Evolutionary conservation across 2,329 filamentous ascomycete genomes (phyloP).

Genomic region (Hypoxylon sp.): DNA sequence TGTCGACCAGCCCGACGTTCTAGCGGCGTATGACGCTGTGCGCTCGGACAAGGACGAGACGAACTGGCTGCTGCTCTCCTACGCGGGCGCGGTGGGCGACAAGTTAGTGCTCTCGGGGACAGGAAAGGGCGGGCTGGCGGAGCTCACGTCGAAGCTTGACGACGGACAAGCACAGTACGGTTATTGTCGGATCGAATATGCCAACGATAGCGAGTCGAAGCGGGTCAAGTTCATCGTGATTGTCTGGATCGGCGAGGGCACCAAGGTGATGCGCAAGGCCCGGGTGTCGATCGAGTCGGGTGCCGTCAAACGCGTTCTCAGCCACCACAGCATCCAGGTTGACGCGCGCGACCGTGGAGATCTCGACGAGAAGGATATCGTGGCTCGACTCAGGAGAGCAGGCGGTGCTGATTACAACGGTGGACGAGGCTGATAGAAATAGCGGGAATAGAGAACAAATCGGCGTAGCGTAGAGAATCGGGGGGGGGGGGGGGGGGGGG

Average conservation of each 20-base stretch:
- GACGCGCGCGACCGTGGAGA: slow-evolving; percentile 72
- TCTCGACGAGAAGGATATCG: slow-evolving; percentile 71
- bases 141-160: slow-evolving; percentile 69
- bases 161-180: slow-evolving; percentile 73
- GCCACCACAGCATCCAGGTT: slow-evolving; percentile 75
- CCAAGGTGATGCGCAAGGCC: slow-evolving; percentile 77
- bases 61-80: slow-evolving; percentile 76
- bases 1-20: slow-evolving; percentile 69
- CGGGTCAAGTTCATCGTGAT: slow-evolving; percentile 76
- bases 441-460: neutral
- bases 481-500: too few species aligned
- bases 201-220: slow-evolving; percentile 77
- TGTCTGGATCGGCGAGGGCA: slow-evolving; percentile 75
- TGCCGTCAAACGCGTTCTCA: slow-evolving; percentile 71
- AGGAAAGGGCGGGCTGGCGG: slow-evolving; percentile 70
- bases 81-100: slow-evolving; percentile 67
- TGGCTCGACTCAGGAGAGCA: slow-evolving; percentile 71
- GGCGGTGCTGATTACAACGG: slow-evolving; percentile 80
- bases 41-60: slow-evolving; percentile 74
- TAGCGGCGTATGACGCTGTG: slow-evolving; percentile 74
- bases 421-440: slow-evolving; percentile 63
- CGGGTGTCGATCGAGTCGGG: slow-evolving; percentile 76
- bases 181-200: slow-evolving; percentile 75
- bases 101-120: slow-evolving; percentile 67
- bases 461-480: slow-evolving; percentile 6